Base-by-base conservation (phyloP, 257 asterid species). In the Henckelia pumila region DNA sequence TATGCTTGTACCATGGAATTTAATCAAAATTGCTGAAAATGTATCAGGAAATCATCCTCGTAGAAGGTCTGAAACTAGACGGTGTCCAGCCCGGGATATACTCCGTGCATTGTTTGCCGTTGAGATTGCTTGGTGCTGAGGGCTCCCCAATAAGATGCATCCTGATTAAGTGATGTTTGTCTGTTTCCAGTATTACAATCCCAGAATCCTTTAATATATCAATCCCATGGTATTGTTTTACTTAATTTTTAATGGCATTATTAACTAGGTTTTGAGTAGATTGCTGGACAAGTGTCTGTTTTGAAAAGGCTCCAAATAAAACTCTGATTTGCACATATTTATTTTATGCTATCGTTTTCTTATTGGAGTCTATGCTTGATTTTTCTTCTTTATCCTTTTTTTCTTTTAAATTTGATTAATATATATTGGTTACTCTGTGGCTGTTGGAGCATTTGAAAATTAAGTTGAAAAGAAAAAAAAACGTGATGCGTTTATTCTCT, bases 61-160 rank as follows among this genome's bases (percentile, higher is more conserved):
- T 94, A 6, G 99, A 94, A 81, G 99, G 93, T 74, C 80, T 94
- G 86, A 94, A 94, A 76, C 89, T 94, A 24, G 97, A 87, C 2
- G 83, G 72, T 1, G 83, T 78, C 9, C 71, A 77, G 68, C 73
- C 90, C 40, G 96, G 97, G 72, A 7, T 84, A 59, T 94, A 94
- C 63, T 63, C 79, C 0, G 91, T 94, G 17, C 97, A 94, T 72
- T 94, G 96, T 82, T 74, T 94, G 73, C 99, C 95, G 60, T 71
- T 94, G 75, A 86, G 99, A 71, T 72, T 94, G 88, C 71, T 87
- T 6, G 97, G 99, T 24, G 83, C 99, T 1, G 97, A 91, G 80
- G 99, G 99, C 59, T 94, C 99, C 6, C 99, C 99, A 29, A 88
- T 91, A 8, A 82, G 99, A 75, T 94, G 99, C 83, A 94, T 94